Conservation (phyloP, 2,329 filamentous ascomycete species). For the Penicillium sp. region DNA sequence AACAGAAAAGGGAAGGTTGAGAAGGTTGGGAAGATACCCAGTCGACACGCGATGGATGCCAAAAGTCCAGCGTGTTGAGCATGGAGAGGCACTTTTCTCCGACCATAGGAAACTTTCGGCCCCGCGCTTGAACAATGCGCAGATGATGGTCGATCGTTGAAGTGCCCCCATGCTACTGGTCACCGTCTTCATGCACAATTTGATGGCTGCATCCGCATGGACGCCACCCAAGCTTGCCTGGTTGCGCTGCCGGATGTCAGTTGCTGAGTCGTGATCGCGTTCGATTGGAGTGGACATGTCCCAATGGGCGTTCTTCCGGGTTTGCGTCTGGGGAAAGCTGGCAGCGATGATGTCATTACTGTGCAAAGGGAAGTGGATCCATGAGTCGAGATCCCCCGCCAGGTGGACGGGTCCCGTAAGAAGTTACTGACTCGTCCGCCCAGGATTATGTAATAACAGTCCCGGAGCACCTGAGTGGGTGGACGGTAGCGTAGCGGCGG, state of each 20-base stretch:
- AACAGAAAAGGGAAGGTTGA: no score
- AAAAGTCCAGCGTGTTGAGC: neutral
- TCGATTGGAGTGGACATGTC: neutral
- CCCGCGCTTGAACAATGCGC: neutral
- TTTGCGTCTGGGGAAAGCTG: conserved; percentile 8
- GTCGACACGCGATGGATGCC: neutral
- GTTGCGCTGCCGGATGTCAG: neutral
- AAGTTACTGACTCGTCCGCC: no score
- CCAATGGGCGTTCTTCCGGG: neutral
- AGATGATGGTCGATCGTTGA: neutral
- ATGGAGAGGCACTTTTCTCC: neutral
- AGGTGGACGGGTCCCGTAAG: no score
- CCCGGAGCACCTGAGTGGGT: neutral
- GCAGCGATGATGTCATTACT: conserved; percentile 4
- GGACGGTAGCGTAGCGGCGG: no score
- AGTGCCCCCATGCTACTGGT: neutral
- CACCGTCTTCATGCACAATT: neutral
- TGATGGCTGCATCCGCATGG: neutral
- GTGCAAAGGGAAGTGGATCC: neutral
- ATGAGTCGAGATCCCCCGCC: neutral
- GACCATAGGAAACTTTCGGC: neutral
- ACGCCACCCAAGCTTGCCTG: neutral
- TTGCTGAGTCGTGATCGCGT: neutral
- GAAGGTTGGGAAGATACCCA: no score
- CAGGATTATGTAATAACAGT: neutral